A percentile compares a stretch with the other conserved stretches of the same genome.
phyloP scores from a whole-genome alignment of 2,329 filamentous ascomycete species.

The Knufia fluminis region DNA sequence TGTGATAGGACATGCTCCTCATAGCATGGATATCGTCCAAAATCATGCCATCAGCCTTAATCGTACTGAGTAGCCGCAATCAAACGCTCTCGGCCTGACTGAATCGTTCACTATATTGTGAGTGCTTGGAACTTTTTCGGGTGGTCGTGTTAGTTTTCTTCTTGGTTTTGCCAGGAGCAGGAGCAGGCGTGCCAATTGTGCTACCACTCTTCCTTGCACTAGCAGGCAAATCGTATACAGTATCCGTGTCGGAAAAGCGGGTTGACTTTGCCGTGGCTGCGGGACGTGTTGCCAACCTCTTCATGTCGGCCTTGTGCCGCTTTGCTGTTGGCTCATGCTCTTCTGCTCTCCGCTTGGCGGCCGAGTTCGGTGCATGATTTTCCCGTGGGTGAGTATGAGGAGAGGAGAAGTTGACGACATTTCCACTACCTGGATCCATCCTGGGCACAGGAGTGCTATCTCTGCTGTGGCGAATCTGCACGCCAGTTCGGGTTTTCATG shows the following conservation, averaged over 20 bases:
- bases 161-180: conserved; percentile 13
- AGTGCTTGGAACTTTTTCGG: not conserved
- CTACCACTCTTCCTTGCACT: conserved; percentile 10
- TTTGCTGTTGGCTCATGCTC: conserved; percentile 5
- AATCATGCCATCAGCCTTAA: no score
- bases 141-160: conserved; percentile 6
- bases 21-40: no score
- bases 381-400: not conserved
- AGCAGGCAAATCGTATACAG: not conserved
- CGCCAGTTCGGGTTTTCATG: conserved; percentile 3
- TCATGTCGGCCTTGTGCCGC: conserved; percentile 11
- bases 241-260: not conserved
- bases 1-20: no score
- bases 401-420: not conserved
- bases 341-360: conserved; percentile 13
- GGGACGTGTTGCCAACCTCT: not conserved
- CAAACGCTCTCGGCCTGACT: conserved; percentile 1
- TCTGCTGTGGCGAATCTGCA: not conserved
- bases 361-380: conserved; percentile 14
- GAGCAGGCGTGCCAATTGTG: conserved; percentile 15
- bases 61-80: not conserved
- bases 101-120: not conserved
- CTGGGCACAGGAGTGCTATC: not conserved
- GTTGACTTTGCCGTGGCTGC: not conserved
- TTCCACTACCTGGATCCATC: not conserved